These are phyloP conservation scores for Ilex paraguariensis DNA, from an alignment of 305 asterid species.

Conservation along the genomic window DNA sequence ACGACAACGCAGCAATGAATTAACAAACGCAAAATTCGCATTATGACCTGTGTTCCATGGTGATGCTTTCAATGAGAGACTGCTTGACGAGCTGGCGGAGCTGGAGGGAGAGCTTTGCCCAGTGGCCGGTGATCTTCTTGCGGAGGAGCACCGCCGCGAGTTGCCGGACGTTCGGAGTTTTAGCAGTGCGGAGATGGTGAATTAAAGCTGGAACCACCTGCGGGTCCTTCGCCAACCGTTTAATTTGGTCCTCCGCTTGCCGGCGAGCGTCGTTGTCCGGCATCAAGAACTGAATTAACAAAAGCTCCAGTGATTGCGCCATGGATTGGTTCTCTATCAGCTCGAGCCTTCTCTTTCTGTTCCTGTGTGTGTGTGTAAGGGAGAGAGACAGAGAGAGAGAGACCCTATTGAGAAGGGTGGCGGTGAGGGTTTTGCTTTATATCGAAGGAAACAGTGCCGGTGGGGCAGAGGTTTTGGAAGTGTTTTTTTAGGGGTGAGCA, in stretches of 20 bases:
- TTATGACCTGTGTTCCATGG: slow-evolving; percentile 78
- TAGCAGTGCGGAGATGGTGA: slow-evolving; percentile 96
- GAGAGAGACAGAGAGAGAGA: too few species aligned
- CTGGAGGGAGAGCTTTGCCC: slow-evolving; percentile 85
- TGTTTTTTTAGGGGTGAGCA: too few species aligned
- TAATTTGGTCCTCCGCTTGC: slow-evolving; percentile 98
- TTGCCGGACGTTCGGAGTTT: slow-evolving; percentile 97
- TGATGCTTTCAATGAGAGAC: slow-evolving; percentile 90
- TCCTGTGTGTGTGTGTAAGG: not conserved
- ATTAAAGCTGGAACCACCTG: slow-evolving; percentile 88
- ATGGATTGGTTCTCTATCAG: slow-evolving; percentile 19
- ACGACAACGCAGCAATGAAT: too few species aligned
- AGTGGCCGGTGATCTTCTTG: slow-evolving; percentile 97
- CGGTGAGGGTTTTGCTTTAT: too few species aligned
- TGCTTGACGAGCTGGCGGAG: slow-evolving; percentile 80
- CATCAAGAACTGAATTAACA: slow-evolving; percentile 89
- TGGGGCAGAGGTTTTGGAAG: too few species aligned
- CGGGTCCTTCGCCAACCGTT: slow-evolving; percentile 92
- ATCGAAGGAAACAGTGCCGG: too few species aligned
- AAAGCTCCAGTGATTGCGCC: slow-evolving; percentile 97
- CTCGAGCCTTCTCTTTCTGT: slow-evolving; percentile 9
- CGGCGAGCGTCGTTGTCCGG: slow-evolving; percentile 98
- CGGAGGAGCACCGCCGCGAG: slow-evolving; percentile 97
- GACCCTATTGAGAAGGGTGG: too few species aligned
- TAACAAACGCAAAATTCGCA: too few species aligned